Base-by-base conservation (phyloP, 1,284 basidiomycete genomes). In the Trametes sp. region DNA sequence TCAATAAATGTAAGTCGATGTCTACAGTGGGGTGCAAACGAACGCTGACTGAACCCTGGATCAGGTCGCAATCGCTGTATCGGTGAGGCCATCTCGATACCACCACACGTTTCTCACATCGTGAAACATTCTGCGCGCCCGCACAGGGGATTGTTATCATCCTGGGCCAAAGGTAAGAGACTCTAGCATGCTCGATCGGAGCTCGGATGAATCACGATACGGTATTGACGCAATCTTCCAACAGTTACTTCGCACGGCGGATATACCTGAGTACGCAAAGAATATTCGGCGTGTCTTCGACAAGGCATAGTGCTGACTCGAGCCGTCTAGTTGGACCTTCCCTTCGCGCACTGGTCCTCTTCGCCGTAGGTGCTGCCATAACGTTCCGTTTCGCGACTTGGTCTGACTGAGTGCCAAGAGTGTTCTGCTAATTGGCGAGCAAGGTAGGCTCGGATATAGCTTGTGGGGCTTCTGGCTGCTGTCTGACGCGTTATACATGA, bases 1-100 rank as follows among this genome's bases (percentile, higher is more conserved):
- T 54, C 52, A 11, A 42, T 54, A 16, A 54, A 54, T 16, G 52
- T 54, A 10, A 54, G 52, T 31, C 23, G n/a, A 21, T n/a, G 16
- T 10, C 7, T 29, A 16, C 21, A 14, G 24, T 49, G 10, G 26
- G 23, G 8, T 23, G 21, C 33, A n/a, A n/a, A n/a, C n/a, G n/a
- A 36, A 21, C 16, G 19, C 4, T 4, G 2, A 26, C n/a, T 51
- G 10, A 51, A 23, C 49, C 11, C 46, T 26, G 11, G 14, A 23
- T 16, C 19, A 54, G 52, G 10, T 44, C 21, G 11, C 44, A 23
- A 44, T 38, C 4, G 36, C 10, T 5, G 2, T 42, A 1, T 54
- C 52, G 38, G 52, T 53, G 9, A 14, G 36, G 1, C 10, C 11
- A 21, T 5, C 10, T 19, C n/a, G n/a, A n/a, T n/a, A n/a, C n/a